Conservation (phyloP, 2,329 filamentous ascomycete species). For the Fusarium longipes region DNA sequence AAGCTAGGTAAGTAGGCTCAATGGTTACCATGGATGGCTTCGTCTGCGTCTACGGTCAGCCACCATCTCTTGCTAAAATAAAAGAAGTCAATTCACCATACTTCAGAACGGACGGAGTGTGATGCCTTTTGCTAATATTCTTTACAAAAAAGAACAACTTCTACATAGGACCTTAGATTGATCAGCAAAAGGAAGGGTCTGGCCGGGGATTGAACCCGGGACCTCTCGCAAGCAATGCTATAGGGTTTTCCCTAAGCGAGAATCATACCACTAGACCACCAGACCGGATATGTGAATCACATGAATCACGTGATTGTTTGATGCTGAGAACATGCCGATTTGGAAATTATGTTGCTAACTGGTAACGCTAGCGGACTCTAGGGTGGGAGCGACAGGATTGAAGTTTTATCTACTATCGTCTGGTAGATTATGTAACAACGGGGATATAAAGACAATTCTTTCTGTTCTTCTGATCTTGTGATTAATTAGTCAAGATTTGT, state of each 20-base stretch:
- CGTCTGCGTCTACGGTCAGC: too few species aligned
- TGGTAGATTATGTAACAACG: too few species aligned
- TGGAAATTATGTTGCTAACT: fast-evolving
- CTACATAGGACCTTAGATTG: background rate
- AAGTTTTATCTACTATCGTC: background rate
- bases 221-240: slow-evolving; percentile 56
- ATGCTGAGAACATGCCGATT: background rate
- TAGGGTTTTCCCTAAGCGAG: slow-evolving; percentile 70
- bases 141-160: background rate
- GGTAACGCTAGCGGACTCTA: background rate
- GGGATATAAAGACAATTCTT: too few species aligned
- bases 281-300: slow-evolving; percentile 51
- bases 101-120: too few species aligned
- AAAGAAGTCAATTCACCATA: too few species aligned
- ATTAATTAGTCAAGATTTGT: too few species aligned
- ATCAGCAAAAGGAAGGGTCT: slow-evolving; percentile 48
- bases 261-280: slow-evolving; percentile 77
- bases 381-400: background rate
- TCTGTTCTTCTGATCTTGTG: background rate
- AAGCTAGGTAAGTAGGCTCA: too few species aligned
- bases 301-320: slow-evolving; percentile 26
- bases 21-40: too few species aligned
- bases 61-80: background rate
- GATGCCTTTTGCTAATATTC: too few species aligned
- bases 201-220: slow-evolving; percentile 61